Evolutionary conservation across 1,284 basidiomycete genomes (phyloP).

Genomic region (Ustilago xerochloae): DNA sequence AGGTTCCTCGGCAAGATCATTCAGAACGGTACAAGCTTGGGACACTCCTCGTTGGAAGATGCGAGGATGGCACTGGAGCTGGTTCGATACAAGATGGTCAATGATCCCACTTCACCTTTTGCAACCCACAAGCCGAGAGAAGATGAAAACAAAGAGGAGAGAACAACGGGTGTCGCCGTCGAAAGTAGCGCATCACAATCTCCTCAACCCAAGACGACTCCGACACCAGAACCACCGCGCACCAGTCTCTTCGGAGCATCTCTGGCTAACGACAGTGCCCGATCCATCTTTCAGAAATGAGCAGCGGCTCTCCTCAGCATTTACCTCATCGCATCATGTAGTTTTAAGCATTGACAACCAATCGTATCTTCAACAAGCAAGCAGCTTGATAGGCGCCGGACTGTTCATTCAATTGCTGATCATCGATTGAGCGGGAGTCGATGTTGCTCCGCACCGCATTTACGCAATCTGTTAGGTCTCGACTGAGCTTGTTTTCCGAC

Average conservation of each 20-base stretch:
- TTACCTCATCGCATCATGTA: not conserved
- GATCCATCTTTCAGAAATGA: slow-evolving; percentile 40
- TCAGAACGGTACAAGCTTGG: slow-evolving; percentile 54
- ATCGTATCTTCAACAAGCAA: too few species aligned
- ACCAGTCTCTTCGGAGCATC: slow-evolving; percentile 38
- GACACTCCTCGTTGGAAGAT: slow-evolving; percentile 63
- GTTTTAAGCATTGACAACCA: slow-evolving; percentile 1
- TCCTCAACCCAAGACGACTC: not conserved
- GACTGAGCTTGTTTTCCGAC: slow-evolving; percentile 3
- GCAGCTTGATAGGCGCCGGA: too few species aligned
- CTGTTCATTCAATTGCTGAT: too few species aligned
- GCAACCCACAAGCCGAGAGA: slow-evolving; percentile 7
- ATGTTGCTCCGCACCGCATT: not conserved
- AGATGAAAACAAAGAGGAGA: slow-evolving; percentile 1
- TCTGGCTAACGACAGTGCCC: slow-evolving; percentile 35
- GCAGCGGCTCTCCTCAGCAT: too few species aligned
- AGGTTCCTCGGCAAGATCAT: slow-evolving; percentile 60
- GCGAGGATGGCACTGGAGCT: slow-evolving; percentile 59
- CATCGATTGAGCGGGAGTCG: too few species aligned
- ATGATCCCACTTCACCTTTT: slow-evolving; percentile 37
- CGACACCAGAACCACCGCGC: slow-evolving; percentile 12
- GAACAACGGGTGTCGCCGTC: slow-evolving; percentile 24
- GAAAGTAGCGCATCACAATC: not conserved
- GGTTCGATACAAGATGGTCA: slow-evolving; percentile 51
- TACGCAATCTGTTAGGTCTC: not conserved